Evolutionary conservation across 148 eudicot species (phyloP), one percentile per base, ranked within the genome.

Genomic region (Chenopodium formosanum): DNA sequence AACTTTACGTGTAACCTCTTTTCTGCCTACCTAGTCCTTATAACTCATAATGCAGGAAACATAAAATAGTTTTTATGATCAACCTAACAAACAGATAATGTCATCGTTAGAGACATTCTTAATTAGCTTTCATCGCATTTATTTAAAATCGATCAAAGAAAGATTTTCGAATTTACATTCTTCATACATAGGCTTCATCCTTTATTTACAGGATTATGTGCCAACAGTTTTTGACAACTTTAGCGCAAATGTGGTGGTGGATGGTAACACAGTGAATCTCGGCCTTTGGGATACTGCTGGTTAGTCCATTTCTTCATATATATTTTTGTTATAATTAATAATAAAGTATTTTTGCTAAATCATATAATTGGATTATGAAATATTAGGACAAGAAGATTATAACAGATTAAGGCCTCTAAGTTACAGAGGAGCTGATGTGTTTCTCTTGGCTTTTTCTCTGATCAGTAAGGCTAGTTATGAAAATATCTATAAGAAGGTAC

Each of bases 391-490:
- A 72, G 97, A 93, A 62, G 97, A 93, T 84, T 93, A 93, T 81
- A 93, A 93, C 83, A 84, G 94, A 74, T 82, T 93, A 67, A 86
- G 97, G 87, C 97, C 97, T 22, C 79, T 93, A n/a, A 93, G 97
- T 81, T 93, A 93, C 68, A 90, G 94, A 76, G 97, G 94, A 82
- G 94, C 97, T 74, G 97, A 93, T 87, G 91, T 93, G 32, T 93
- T 93, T 87, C 79, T 93, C 3, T 79, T 93, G 83, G 89, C 94
- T 48, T 93, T 93, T 74, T 93, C 97, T 14, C 90, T 93, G 27
- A 83, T 90, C 46, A 93, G 97, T 86, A 93, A 89, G 87, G 92
- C 97, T 82, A 93, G 97, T 85, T 93, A 87, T 80, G 97, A 93
- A 71, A 93, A 93, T 82, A 83, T 93, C 20, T 79, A 83, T 80